Conservation (phyloP, 1,139 yeast genomes). For the Diutina mesorugosa region DNA sequence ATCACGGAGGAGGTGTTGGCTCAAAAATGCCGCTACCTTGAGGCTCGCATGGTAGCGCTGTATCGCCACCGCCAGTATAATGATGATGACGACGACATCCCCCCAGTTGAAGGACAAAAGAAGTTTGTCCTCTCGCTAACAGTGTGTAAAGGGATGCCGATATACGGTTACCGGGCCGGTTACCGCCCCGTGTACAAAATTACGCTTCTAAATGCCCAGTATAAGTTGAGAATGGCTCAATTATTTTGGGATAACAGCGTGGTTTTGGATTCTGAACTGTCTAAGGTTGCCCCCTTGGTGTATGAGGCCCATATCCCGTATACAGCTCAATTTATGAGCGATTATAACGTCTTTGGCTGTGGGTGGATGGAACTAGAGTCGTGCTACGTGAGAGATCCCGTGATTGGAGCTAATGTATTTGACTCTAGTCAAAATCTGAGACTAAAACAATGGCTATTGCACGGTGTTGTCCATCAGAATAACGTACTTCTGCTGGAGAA, state of each 20-base stretch:
- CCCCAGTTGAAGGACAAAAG: slow-evolving; percentile 16
- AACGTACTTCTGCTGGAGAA: slow-evolving; percentile 14
- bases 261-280: slow-evolving; percentile 3
- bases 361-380: slow-evolving; percentile 44
- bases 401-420: slow-evolving; percentile 10
- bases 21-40: slow-evolving; percentile 3
- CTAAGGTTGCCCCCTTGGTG: slow-evolving; percentile 6
- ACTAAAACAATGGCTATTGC: slow-evolving; percentile 6
- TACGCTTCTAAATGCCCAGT: slow-evolving; percentile 50
- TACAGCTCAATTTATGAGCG: slow-evolving; percentile 64
- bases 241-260: slow-evolving; percentile 36
- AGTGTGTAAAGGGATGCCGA: slow-evolving; percentile 64
- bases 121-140: slow-evolving; percentile 45
- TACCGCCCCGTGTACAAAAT: slow-evolving; percentile 55
- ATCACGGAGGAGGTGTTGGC: slow-evolving; percentile 3
- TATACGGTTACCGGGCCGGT: slow-evolving; percentile 73
- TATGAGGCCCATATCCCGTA: slow-evolving; percentile 78
- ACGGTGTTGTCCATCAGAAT: slow-evolving; percentile 8
- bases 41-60: slow-evolving; percentile 5
- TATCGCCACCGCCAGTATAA: slow-evolving; percentile 3
- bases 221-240: slow-evolving; percentile 45
- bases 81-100: slow-evolving; percentile 5
- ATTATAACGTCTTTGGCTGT: slow-evolving; percentile 77
- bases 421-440: not conserved
- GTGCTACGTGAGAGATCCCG: slow-evolving; percentile 19